Conservation (phyloP, 2,329 filamentous ascomycete genomes). For the Monosporascus sp. region DNA sequence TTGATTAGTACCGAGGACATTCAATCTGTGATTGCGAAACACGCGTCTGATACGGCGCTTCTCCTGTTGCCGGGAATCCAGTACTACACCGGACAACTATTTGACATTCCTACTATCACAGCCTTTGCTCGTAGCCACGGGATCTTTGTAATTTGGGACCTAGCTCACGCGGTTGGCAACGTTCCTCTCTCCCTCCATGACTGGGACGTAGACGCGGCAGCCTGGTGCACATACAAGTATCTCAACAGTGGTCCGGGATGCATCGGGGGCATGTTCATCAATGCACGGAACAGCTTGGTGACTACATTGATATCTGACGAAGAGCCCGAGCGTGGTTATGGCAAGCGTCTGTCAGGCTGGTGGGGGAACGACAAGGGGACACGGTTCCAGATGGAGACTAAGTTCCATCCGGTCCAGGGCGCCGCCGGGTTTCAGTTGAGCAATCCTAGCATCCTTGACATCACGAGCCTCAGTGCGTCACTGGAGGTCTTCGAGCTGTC, state of each 20-base stretch:
- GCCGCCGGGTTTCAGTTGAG: constrained; percentile 73
- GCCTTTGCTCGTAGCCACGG: constrained; percentile 60
- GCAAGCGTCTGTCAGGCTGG: constrained; percentile 68
- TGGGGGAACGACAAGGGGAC: constrained; percentile 69
- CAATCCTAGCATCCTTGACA: constrained; percentile 71
- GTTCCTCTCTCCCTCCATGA: constrained; percentile 67
- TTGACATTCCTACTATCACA: constrained; percentile 72
- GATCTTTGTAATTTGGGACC: constrained; percentile 73
- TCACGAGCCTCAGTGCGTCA: constrained; percentile 63
- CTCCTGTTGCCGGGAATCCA: constrained; percentile 75
- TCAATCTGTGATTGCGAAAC: constrained; percentile 59
- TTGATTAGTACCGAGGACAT: constrained; percentile 63
- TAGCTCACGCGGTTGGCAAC: constrained; percentile 75
- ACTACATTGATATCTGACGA: constrained; percentile 26
- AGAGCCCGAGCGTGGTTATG: constrained; percentile 32
- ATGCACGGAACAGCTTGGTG: constrained; percentile 56
- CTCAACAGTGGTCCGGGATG: constrained; percentile 71
- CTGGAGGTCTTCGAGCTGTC: constrained; percentile 67
- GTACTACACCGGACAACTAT: constrained; percentile 74
- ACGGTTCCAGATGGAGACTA: constrained; percentile 72
- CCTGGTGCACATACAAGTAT: constrained; percentile 83
- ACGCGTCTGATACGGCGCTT: constrained; percentile 62
- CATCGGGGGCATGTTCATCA: constrained; percentile 70
- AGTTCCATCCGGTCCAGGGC: constrained; percentile 66
- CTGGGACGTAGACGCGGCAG: constrained; percentile 74